Percentiles rank a stretch among this genome's conserved stretches.
Conservation (phyloP, 805 yeast genomes). For the Myxozyma kluyveri region DNA sequence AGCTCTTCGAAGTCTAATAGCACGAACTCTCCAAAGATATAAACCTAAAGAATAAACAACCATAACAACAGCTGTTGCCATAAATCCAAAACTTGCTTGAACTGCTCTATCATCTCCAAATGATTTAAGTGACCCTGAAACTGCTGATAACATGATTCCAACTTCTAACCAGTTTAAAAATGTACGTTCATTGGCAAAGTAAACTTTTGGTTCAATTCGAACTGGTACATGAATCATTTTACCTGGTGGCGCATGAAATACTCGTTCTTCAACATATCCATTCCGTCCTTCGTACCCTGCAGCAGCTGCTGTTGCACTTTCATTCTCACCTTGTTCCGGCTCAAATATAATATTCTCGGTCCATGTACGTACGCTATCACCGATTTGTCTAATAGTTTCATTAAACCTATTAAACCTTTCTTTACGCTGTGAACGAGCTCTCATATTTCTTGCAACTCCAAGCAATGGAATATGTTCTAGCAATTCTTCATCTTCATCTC, state of each 20-base stretch:
- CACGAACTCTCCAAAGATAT: slow-evolving; percentile 77
- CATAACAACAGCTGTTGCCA: slow-evolving; percentile 71
- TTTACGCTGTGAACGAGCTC: slow-evolving; percentile 13
- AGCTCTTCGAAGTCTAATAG: slow-evolving; percentile 78
- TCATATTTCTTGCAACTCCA: slow-evolving; percentile 16
- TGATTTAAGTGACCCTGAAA: slow-evolving; percentile 80
- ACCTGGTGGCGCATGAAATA: slow-evolving; percentile 56
- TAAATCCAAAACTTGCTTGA: slow-evolving; percentile 83
- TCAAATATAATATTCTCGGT: slow-evolving; percentile 20
- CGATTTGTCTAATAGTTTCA: slow-evolving; percentile 16
- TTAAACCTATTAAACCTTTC: slow-evolving; percentile 13
- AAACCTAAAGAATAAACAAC: slow-evolving; percentile 67
- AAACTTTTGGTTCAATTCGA: slow-evolving; percentile 97
- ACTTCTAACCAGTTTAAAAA: slow-evolving; percentile 91
- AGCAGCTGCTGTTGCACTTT: neutral
- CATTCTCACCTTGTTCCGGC: slow-evolving; percentile 5
- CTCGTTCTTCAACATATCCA: slow-evolving; percentile 12
- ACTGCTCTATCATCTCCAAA: slow-evolving; percentile 69
- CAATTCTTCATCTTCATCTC: slow-evolving; percentile 30
- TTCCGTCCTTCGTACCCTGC: neutral
- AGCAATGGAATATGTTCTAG: slow-evolving; percentile 32
- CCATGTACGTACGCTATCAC: slow-evolving; percentile 15
- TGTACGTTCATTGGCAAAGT: slow-evolving; percentile 96
- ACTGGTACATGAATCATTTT: slow-evolving; percentile 89
- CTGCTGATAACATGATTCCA: slow-evolving; percentile 80